These are phyloP conservation scores for Cryptococcus amylolentus DNA, from an alignment of 1,284 basidiomycete species.

Conservation along the genomic window DNA sequence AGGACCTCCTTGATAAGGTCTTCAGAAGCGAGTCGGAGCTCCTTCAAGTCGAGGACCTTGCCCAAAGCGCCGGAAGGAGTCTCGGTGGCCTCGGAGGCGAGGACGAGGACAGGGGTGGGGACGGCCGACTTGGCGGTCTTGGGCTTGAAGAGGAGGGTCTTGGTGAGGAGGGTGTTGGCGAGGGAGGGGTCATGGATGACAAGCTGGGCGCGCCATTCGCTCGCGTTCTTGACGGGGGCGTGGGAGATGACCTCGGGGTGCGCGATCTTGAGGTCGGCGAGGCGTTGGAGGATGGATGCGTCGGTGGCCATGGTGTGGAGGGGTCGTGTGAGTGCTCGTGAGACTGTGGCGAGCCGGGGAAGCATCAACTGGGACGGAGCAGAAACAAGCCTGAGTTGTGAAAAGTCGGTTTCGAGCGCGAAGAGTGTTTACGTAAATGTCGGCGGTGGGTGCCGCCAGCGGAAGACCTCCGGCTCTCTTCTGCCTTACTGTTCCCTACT, in stretches of 20 bases:
- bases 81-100: slow-evolving; percentile 79
- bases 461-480: background rate
- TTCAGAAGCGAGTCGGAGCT: slow-evolving; percentile 80
- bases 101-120: slow-evolving; percentile 78
- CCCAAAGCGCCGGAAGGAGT: slow-evolving; percentile 69
- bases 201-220: slow-evolving; percentile 47
- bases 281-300: slow-evolving; percentile 57
- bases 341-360: background rate
- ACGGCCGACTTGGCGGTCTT: slow-evolving; percentile 77
- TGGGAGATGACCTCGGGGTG: slow-evolving; percentile 42
- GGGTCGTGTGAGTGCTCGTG: background rate
- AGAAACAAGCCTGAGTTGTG: background rate
- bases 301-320: slow-evolving; percentile 53
- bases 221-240: slow-evolving; percentile 38
- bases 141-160: slow-evolving; percentile 51
- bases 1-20: slow-evolving; percentile 86
- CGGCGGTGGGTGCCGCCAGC: background rate
- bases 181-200: slow-evolving; percentile 16
- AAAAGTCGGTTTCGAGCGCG: slow-evolving; percentile 1
- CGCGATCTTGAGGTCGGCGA: slow-evolving; percentile 40
- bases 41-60: slow-evolving; percentile 82
- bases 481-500: too few species aligned
- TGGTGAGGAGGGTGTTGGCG: slow-evolving; percentile 7
- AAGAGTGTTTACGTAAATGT: background rate
- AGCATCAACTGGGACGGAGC: background rate